These are phyloP conservation scores for Erodium maritimum DNA, from an alignment of 345 rosid species.

Conservation along the genomic window DNA sequence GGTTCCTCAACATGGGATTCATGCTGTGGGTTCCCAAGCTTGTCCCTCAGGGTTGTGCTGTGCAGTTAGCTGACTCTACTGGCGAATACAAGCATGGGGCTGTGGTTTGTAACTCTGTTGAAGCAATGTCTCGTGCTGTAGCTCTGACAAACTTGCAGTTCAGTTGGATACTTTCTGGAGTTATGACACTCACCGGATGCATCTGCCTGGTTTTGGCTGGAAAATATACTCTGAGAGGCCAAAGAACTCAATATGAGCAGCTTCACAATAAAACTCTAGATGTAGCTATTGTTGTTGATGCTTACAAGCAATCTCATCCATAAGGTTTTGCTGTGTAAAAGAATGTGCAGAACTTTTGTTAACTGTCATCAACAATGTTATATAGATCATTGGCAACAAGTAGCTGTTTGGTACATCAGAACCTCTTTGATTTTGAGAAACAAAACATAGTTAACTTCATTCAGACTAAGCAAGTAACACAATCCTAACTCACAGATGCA, in stretches of 20 bases:
- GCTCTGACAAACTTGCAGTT: conserved; percentile 81
- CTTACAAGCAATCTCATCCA: conserved; percentile 18
- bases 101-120: conserved; percentile 42
- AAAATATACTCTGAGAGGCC: conserved; percentile 13
- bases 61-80: conserved; percentile 18
- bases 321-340: conserved; percentile 6
- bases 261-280: conserved; percentile 29
- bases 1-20: conserved; percentile 84
- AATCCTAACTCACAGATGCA: too few species aligned
- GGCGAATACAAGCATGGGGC: conserved; percentile 34
- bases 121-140: conserved; percentile 54
- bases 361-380: background rate
- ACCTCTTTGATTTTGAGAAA: background rate
- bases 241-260: conserved; percentile 32
- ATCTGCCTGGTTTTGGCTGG: conserved; percentile 41
- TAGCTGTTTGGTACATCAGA: too few species aligned
- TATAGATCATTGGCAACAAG: background rate
- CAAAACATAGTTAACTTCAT: too few species aligned
- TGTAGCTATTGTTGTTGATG: conserved; percentile 18
- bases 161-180: conserved; percentile 71
- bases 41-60: conserved; percentile 52
- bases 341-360: too few species aligned
- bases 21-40: conserved; percentile 66
- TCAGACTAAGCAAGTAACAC: too few species aligned
- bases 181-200: conserved; percentile 46